Evolutionary conservation across 768 basidiomycete genomes (phyloP).

Genomic region (Gautieria morchelliformis): DNA sequence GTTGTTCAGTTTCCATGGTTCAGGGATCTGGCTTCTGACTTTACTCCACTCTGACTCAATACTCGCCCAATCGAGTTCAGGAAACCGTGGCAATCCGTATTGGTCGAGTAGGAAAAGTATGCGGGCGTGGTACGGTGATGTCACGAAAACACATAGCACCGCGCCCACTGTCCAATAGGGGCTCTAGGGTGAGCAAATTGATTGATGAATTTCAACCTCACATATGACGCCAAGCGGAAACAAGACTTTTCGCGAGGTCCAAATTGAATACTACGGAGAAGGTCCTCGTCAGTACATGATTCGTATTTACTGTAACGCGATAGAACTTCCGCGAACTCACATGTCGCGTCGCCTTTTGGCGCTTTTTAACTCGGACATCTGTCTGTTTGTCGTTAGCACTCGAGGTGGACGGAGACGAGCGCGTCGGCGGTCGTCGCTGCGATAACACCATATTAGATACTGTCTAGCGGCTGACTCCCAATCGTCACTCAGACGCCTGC

Average conservation of each 20-base stretch:
- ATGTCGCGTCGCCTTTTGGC: background rate
- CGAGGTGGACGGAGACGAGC: background rate
- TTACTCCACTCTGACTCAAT: slow-evolving; percentile 66
- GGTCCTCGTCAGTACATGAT: background rate
- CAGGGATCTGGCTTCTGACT: slow-evolving; percentile 59
- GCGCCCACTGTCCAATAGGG: background rate
- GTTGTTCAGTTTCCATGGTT: slow-evolving; percentile 72
- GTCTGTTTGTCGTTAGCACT: background rate
- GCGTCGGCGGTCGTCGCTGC: background rate
- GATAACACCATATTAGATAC: background rate
- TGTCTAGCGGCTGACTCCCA: background rate
- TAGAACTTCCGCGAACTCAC: background rate
- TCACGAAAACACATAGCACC: background rate
- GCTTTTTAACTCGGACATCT: background rate
- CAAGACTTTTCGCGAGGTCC: slow-evolving; percentile 37
- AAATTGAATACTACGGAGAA: background rate
- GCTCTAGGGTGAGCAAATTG: background rate
- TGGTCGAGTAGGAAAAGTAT: slow-evolving; percentile 57
- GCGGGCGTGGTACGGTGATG: slow-evolving; percentile 23
- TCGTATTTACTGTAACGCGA: background rate
- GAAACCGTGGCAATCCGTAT: slow-evolving; percentile 53
- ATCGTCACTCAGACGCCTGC: background rate
- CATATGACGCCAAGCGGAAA: slow-evolving; percentile 61
- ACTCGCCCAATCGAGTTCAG: slow-evolving; percentile 54
- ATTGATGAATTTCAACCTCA: slow-evolving; percentile 26